Evolutionary conservation across 805 yeast species (phyloP).

Genomic region (Cyberlindnera mrakii): DNA sequence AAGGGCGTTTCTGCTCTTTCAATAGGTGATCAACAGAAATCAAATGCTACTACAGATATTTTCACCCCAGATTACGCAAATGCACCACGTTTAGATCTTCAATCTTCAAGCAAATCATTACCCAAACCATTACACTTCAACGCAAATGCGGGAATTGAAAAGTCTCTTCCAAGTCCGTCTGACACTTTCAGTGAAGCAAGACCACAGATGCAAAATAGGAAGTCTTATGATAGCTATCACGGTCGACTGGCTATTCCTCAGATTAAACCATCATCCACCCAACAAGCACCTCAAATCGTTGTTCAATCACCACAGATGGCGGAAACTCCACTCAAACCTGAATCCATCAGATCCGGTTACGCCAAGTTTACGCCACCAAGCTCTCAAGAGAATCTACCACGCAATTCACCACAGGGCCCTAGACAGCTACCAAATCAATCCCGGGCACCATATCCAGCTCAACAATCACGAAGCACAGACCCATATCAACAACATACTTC

Average conservation of each 20-base stretch:
- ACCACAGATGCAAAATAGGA: not conserved
- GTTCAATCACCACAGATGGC: too few relatives aligned
- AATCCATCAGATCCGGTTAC: constrained; percentile 19
- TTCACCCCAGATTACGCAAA: constrained; percentile 24
- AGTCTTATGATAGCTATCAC: constrained; percentile 1
- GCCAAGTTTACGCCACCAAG: constrained; percentile 18
- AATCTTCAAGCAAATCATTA: not conserved
- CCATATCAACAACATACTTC: not conserved
- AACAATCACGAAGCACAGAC: not conserved
- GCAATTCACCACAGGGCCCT: constrained; percentile 6
- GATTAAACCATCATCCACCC: not conserved
- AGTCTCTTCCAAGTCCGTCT: constrained; percentile 7
- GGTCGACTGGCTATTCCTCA: constrained; percentile 1
- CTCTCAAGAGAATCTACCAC: constrained; percentile 13
- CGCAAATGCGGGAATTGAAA: not conserved
- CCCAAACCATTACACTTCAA: not conserved
- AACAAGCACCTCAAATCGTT: too few relatives aligned
- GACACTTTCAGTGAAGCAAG: constrained; percentile 3
- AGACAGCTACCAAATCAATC: constrained; percentile 6
- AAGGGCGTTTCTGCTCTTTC: constrained; percentile 20
- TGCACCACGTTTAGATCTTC: not conserved
- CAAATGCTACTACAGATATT: constrained; percentile 8
- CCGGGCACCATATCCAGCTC: not conserved
- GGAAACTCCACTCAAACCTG: too few relatives aligned
- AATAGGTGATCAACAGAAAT: constrained; percentile 2